These are phyloP conservation scores for Kwoniella sp. DNA, from an alignment of 768 basidiomycete genomes.

Conservation along the genomic window DNA sequence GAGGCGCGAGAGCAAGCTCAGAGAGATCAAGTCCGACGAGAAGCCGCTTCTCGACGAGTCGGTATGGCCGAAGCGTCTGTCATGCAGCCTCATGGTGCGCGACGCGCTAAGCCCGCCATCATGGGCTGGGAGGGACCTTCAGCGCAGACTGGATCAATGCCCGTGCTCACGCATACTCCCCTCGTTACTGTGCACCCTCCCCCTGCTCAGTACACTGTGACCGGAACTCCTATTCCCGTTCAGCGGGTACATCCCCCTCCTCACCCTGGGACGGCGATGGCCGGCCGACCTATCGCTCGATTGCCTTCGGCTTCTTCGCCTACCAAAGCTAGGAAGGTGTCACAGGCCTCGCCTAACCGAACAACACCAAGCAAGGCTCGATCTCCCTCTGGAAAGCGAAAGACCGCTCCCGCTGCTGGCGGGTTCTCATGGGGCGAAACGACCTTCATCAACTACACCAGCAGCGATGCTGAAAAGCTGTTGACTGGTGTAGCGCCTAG, in stretches of 20 bases:
- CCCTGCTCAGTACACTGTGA: conserved; percentile 29
- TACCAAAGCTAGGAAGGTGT: conserved; percentile 22
- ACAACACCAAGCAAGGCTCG: conserved; percentile 35
- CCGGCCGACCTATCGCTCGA: conserved; percentile 35
- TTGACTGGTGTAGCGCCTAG: conserved; percentile 54
- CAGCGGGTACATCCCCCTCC: conserved; percentile 46
- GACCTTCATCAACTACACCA: conserved; percentile 57
- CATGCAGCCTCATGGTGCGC: conserved; percentile 17
- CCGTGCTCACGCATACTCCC: conserved; percentile 30
- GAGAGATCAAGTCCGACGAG: conserved; percentile 27
- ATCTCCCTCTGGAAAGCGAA: conserved; percentile 35
- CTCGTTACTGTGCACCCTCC: conserved; percentile 47
- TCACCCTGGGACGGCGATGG: conserved; percentile 28
- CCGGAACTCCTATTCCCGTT: conserved; percentile 9
- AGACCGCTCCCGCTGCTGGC: conserved; percentile 18
- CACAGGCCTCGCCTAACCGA: conserved; percentile 12
- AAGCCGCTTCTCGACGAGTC: conserved; percentile 31
- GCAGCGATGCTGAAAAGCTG: conserved; percentile 53
- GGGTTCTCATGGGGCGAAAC: conserved; percentile 47
- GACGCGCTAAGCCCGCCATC: conserved; percentile 26
- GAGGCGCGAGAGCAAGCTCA: conserved; percentile 36
- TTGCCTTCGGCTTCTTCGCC: conserved; percentile 31
- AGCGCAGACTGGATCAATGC: conserved; percentile 25
- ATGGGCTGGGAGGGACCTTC: conserved; percentile 48
- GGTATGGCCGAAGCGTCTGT: conserved; percentile 44